Evolutionary conservation across 768 basidiomycete genomes (phyloP).

Genomic region (Cubamyces sp.): DNA sequence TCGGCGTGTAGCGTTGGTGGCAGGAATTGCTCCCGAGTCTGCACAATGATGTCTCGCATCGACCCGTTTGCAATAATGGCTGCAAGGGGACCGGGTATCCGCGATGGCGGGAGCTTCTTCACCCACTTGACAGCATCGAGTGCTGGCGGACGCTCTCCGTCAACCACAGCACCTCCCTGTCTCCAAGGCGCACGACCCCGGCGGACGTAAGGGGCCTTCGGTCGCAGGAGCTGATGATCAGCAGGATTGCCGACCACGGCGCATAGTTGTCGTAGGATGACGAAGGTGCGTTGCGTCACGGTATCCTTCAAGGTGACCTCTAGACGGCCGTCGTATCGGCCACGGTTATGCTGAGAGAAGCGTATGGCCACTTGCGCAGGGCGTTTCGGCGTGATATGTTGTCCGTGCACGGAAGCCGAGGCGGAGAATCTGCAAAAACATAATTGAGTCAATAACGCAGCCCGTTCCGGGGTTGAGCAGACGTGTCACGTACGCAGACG

Average conservation of each 20-base stretch:
- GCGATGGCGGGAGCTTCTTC: constrained; percentile 21
- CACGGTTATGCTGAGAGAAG: constrained; percentile 39
- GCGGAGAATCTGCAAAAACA: constrained; percentile 22
- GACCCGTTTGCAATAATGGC: background rate
- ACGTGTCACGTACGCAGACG: constrained; percentile 20
- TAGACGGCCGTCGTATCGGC: constrained; percentile 55
- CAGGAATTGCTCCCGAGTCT: background rate
- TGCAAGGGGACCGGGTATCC: constrained; percentile 12
- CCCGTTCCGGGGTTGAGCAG: background rate
- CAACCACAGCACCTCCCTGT: constrained; percentile 27
- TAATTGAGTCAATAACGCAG: constrained; percentile 37
- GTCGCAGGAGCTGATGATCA: constrained; percentile 2
- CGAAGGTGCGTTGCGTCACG: background rate
- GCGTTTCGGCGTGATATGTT: constrained; percentile 7
- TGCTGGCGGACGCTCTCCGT: constrained; percentile 34
- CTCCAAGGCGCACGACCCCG: constrained; percentile 8
- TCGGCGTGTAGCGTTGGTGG: background rate
- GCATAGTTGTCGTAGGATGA: background rate
- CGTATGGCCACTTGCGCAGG: constrained; percentile 33
- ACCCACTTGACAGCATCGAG: constrained; percentile 24
- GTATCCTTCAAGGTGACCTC: constrained; percentile 25
- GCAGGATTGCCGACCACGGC: constrained; percentile 7
- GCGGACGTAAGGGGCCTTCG: background rate
- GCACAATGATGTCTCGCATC: background rate
- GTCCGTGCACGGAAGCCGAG: background rate